These are phyloP conservation scores for Penicillium olsonii DNA, from an alignment of 2,329 filamentous ascomycete genomes.

Conservation along the genomic window DNA sequence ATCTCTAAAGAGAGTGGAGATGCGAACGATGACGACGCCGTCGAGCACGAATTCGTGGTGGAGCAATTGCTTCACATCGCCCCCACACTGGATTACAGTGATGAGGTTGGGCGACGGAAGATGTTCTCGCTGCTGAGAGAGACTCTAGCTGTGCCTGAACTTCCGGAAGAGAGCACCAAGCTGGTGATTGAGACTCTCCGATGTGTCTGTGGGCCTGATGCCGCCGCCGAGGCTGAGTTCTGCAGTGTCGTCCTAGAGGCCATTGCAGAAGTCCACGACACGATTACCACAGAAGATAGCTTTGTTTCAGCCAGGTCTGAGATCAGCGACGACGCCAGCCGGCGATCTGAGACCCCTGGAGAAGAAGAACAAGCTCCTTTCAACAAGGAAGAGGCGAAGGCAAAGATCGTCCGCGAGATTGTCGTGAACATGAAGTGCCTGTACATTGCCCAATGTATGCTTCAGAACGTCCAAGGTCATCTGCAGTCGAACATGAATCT, in stretches of 20 bases:
- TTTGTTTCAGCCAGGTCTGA: constrained; percentile 94
- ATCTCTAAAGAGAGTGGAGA: constrained; percentile 52
- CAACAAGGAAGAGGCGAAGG: constrained; percentile 65
- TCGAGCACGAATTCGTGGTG: constrained; percentile 92
- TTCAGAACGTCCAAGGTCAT: constrained; percentile 86
- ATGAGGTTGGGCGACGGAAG: constrained; percentile 90
- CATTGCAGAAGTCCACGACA: constrained; percentile 94
- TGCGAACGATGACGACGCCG: constrained; percentile 75
- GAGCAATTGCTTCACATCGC: constrained; percentile 94
- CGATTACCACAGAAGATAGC: constrained; percentile 76
- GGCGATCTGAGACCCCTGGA: constrained; percentile 43
- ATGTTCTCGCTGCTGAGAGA: constrained; percentile 93
- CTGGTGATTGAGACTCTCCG: constrained; percentile 80
- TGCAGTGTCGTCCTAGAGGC: constrained; percentile 73
- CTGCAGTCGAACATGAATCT: constrained; percentile 86
- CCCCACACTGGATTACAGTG: constrained; percentile 91
- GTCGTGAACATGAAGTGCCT: constrained; percentile 98
- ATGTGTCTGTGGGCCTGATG: constrained; percentile 69
- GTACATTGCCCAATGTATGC: constrained; percentile 95
- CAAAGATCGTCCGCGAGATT: constrained; percentile 73
- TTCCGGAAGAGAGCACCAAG: constrained; percentile 91
- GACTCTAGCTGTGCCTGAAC: constrained; percentile 77
- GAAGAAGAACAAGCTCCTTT: constrained; percentile 60
- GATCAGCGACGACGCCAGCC: constrained; percentile 66
- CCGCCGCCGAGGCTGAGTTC: constrained; percentile 54